A percentile compares a stretch with the other conserved stretches of the same genome.
phyloP scores from a whole-genome alignment of 2,329 filamentous ascomycete genomes.

The Tympanopsis confertula region DNA sequence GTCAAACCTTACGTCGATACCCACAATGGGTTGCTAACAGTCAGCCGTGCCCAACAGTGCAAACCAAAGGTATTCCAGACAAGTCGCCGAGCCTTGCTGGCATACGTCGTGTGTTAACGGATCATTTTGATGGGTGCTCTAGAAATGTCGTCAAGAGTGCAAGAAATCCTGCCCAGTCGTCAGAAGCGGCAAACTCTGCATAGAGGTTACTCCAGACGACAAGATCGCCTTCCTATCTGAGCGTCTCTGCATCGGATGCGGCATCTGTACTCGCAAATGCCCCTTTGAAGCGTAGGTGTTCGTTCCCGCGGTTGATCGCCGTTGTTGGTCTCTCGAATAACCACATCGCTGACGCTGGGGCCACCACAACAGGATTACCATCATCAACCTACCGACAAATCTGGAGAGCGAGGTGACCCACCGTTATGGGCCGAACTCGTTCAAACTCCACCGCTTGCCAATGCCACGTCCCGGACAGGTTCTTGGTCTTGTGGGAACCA shows the following conservation, averaged over 20 bases:
- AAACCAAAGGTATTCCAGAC: constrained; percentile 62
- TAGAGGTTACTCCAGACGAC: constrained; percentile 71
- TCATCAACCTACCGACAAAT: constrained; percentile 99
- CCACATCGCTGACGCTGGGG: background rate
- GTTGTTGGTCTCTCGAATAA: background rate
- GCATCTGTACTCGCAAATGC: constrained; percentile 99
- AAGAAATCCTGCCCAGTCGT: constrained; percentile 98
- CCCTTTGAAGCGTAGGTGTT: constrained; percentile 97
- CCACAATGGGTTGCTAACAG: constrained; percentile 19
- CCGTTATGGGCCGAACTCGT: constrained; percentile 97
- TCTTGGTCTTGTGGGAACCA: constrained; percentile 89
- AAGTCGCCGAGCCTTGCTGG: constrained; percentile 4
- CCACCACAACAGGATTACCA: constrained; percentile 60
- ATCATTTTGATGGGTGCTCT: constrained; percentile 7
- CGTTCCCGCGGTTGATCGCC: constrained; percentile 1
- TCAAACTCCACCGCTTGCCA: constrained; percentile 94
- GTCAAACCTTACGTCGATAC: constrained; percentile 21
- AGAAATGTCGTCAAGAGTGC: constrained; percentile 99
- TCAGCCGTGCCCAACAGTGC: constrained; percentile 42
- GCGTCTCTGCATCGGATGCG: constrained; percentile 89
- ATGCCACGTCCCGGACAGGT: constrained; percentile 94
- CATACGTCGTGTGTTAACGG: constrained; percentile 2
- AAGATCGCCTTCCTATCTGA: constrained; percentile 98
- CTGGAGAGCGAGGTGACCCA: constrained; percentile 97
- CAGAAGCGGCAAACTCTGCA: constrained; percentile 91